phyloP scores from a whole-genome alignment of 2,329 filamentous ascomycete genomes.

The Calonectria henricotiae region DNA sequence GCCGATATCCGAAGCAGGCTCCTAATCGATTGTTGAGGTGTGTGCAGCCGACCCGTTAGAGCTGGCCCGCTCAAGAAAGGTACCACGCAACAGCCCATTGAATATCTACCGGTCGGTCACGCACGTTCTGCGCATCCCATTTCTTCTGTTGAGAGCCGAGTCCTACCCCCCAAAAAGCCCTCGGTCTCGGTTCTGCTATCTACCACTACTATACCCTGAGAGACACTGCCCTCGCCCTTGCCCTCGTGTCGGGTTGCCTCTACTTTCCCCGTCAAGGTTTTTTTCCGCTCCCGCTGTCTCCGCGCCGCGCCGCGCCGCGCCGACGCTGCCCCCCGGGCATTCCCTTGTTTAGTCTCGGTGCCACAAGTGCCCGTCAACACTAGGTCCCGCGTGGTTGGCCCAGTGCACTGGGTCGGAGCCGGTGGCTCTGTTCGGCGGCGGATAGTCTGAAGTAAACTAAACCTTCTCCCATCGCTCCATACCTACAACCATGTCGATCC shows the following conservation, averaged over 20 bases:
- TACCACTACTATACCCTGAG: conserved; percentile 34
- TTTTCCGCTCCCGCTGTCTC: conserved; percentile 46
- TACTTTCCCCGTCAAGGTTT: conserved; percentile 37
- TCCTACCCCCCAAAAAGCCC: conserved; percentile 36
- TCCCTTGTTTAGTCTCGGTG: conserved; percentile 49
- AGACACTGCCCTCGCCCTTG: conserved; percentile 21
- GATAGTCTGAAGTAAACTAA: conserved; percentile 42
- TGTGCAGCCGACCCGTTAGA: conserved; percentile 28
- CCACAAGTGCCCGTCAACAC: conserved; percentile 47
- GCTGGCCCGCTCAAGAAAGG: conserved; percentile 31
- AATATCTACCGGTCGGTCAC: conserved; percentile 44
- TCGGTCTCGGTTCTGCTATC: conserved; percentile 30
- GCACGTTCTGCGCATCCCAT: conserved; percentile 48
- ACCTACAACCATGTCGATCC: conserved; percentile 50
- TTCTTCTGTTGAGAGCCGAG: conserved; percentile 50
- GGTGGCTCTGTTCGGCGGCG: conserved; percentile 37
- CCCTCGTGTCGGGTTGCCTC: conserved; percentile 22
- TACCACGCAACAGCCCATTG: conserved; percentile 39
- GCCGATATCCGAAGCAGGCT: conserved; percentile 20
- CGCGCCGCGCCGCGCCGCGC: conserved; percentile 49
- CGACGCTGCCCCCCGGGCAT: conserved; percentile 42
- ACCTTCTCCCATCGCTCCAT: conserved; percentile 38
- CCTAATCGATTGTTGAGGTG: conserved; percentile 25
- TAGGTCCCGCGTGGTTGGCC: conserved; percentile 52
- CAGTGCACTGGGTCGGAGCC: conserved; percentile 40